These are phyloP conservation scores for Lachancea cidri DNA, from an alignment of 805 yeast genomes.

Conservation along the genomic window DNA sequence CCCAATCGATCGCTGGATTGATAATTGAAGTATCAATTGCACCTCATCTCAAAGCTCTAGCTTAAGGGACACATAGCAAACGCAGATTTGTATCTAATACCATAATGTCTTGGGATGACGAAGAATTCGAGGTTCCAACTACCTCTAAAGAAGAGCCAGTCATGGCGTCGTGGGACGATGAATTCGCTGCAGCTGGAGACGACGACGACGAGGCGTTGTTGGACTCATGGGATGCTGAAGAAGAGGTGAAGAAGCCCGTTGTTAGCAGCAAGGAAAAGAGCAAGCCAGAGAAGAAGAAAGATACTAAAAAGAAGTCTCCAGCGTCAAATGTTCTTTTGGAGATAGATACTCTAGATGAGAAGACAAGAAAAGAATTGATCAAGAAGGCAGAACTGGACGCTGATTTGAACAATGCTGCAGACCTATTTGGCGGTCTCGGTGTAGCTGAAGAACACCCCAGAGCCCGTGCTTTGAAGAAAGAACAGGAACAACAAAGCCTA, in stretches of 20 bases:
- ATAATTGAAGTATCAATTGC: neutral
- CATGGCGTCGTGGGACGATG: constrained; percentile 79
- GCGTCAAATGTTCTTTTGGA: constrained; percentile 42
- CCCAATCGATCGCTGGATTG: neutral
- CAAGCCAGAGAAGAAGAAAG: constrained; percentile 24
- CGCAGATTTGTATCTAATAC: too few relatives aligned
- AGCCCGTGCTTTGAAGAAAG: constrained; percentile 34
- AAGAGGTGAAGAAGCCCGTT: constrained; percentile 46
- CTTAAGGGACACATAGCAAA: too few relatives aligned
- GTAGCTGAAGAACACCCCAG: constrained; percentile 48
- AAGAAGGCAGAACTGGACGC: constrained; percentile 76
- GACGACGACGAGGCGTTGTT: constrained; percentile 71
- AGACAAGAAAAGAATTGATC: constrained; percentile 67
- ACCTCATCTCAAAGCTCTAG: too few relatives aligned
- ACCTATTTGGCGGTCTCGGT: constrained; percentile 70
- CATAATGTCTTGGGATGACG: constrained; percentile 63
- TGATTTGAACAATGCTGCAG: constrained; percentile 91
- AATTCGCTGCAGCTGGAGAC: constrained; percentile 35
- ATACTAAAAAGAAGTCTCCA: constrained; percentile 33
- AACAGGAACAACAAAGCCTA: constrained; percentile 33
- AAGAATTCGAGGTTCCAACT: constrained; percentile 73
- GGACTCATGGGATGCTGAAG: constrained; percentile 91
- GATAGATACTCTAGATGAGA: constrained; percentile 65
- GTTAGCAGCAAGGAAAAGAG: constrained; percentile 28
- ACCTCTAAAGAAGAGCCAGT: constrained; percentile 43